Evolutionary conservation across 495 filamentous ascomycete genomes (phyloP).

Genomic region (Haplographium delicatum): DNA sequence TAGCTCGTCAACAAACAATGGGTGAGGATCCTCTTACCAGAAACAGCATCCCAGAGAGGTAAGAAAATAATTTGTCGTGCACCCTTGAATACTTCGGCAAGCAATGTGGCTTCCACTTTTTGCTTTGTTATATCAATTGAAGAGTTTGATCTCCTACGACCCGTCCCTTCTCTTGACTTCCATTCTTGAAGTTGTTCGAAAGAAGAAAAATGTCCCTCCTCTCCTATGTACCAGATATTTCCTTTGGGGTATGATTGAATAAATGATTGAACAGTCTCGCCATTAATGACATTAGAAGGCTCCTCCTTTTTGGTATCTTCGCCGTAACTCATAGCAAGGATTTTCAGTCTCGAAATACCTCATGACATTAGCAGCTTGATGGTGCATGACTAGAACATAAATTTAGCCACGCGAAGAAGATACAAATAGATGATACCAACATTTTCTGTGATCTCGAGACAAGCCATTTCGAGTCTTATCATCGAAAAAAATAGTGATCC

Average conservation of each 20-base stretch:
- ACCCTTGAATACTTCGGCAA: conserved; percentile 33
- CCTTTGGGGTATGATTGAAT: conserved; percentile 13
- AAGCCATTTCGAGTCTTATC: conserved; percentile 45
- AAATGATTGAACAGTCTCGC: conserved; percentile 6
- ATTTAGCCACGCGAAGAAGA: neutral
- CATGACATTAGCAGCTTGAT: conserved; percentile 48
- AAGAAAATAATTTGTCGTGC: conserved; percentile 51
- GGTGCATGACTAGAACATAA: conserved; percentile 8
- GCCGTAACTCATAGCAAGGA: conserved; percentile 15
- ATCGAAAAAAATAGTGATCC: conserved; percentile 66
- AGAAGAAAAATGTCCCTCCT: conserved; percentile 19
- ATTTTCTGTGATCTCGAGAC: conserved; percentile 29
- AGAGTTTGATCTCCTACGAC: conserved; percentile 4
- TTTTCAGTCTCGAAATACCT: conserved; percentile 49
- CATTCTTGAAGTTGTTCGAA: conserved; percentile 17
- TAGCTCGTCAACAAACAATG: neutral
- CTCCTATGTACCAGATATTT: conserved; percentile 20
- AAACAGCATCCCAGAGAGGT: conserved; percentile 66
- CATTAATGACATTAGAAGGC: conserved; percentile 1
- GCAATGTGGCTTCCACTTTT: conserved; percentile 11
- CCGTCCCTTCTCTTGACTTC: conserved; percentile 3
- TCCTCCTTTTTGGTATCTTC: conserved; percentile 3
- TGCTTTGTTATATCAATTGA: conserved; percentile 3
- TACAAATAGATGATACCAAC: conserved; percentile 25
- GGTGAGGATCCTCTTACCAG: conserved; percentile 10